Conservation (phyloP, 225 moss, liverwort and hornwort genomes). For the Polytrichum formosum region DNA sequence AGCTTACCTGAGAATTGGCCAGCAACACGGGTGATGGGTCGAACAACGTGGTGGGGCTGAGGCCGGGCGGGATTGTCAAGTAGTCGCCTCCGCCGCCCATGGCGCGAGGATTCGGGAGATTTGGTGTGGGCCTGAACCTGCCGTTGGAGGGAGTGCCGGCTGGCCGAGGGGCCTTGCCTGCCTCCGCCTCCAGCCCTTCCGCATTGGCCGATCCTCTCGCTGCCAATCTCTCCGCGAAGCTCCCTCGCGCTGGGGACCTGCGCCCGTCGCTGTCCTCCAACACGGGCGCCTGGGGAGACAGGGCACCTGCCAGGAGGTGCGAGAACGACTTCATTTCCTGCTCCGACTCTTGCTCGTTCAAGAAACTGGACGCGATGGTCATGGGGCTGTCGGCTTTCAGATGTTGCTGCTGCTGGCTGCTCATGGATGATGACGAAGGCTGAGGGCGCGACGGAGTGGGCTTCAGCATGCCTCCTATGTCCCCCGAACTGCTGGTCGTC, state of each 20-base stretch:
- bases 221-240: slow-evolving; percentile 36
- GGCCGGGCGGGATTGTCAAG: slow-evolving; percentile 84
- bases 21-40: slow-evolving; percentile 79
- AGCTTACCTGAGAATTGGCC: slow-evolving; percentile 58
- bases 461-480: background rate
- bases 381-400: slow-evolving; percentile 55
- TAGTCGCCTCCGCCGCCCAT: slow-evolving; percentile 16
- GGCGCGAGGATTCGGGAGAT: slow-evolving; percentile 52
- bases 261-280: slow-evolving; percentile 35
- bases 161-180: slow-evolving; percentile 22
- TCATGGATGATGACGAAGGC: slow-evolving; percentile 25
- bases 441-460: slow-evolving; percentile 4
- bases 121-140: slow-evolving; percentile 26
- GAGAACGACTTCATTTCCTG: slow-evolving; percentile 77
- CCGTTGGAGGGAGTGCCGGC: slow-evolving; percentile 26
- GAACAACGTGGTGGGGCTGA: slow-evolving; percentile 81
- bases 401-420: slow-evolving; percentile 14
- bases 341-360: slow-evolving; percentile 69
- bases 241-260: slow-evolving; percentile 63
- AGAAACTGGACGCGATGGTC: slow-evolving; percentile 69
- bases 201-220: slow-evolving; percentile 10
- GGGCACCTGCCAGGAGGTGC: slow-evolving; percentile 71
- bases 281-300: slow-evolving; percentile 41
- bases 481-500: background rate
- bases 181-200: slow-evolving; percentile 15